Evolutionary conservation across 805 yeast species (phyloP).

Genomic region (Cephaloascus albidus): DNA sequence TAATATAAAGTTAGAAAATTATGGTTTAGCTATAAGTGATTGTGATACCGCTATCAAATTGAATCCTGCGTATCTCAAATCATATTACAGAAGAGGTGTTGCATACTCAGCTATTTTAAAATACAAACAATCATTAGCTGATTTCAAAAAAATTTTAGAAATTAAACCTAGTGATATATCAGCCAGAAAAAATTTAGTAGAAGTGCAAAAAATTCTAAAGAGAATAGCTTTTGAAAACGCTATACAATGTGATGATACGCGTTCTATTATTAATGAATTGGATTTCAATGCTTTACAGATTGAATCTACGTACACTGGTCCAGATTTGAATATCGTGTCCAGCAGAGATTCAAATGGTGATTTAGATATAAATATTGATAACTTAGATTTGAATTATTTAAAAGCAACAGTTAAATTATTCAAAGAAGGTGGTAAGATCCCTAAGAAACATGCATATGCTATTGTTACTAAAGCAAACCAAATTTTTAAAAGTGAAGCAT

Average conservation of each 20-base stretch:
- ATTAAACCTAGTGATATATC: conserved; percentile 59
- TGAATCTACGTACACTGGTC: conserved; percentile 56
- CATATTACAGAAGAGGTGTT: conserved; percentile 81
- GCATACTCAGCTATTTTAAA: conserved; percentile 69
- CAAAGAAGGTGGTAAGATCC: conserved; percentile 61
- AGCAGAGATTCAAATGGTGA: conserved; percentile 13
- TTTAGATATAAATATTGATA: conserved; percentile 21
- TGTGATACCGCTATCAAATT: conserved; percentile 61
- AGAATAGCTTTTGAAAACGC: conserved; percentile 79
- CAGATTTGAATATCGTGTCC: conserved; percentile 31
- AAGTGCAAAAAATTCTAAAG: conserved; percentile 57
- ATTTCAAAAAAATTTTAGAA: conserved; percentile 53
- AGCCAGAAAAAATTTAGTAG: conserved; percentile 53
- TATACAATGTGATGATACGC: conserved; percentile 62
- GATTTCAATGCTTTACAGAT: conserved; percentile 38
- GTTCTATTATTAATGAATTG: conserved; percentile 34
- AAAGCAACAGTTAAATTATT: conserved; percentile 60
- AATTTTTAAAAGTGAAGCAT: conserved; percentile 53
- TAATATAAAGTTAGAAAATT: conserved; percentile 75
- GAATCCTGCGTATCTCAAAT: conserved; percentile 64
- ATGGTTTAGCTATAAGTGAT: conserved; percentile 78
- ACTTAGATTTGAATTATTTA: conserved; percentile 49
- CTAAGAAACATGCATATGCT: conserved; percentile 78
- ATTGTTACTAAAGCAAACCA: conserved; percentile 65
- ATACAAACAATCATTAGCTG: conserved; percentile 64